Evolutionary conservation across 768 basidiomycete species (phyloP), one percentile per base, ranked within the genome.

Genomic region (Pleurotus sapidus): DNA sequence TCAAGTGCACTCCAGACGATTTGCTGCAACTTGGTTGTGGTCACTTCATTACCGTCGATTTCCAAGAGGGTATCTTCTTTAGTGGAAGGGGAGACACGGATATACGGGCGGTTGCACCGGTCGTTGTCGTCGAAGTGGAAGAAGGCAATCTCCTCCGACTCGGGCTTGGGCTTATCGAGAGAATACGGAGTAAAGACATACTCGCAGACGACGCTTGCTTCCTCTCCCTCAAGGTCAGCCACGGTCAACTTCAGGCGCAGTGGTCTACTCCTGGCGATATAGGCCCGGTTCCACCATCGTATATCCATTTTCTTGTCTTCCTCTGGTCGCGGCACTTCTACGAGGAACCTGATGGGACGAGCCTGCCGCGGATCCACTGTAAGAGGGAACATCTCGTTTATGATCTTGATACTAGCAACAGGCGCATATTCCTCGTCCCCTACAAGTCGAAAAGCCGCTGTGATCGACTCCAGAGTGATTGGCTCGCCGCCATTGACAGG

Each of bases 331-430:
- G 72, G 70, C 37, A 77, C 65, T 3, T 53, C 55, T 4, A 65
- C 68, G 46, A 65, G 60, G 58, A 75, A 73, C 38, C 67, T 65
- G 30, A 74, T 40, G 5, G 59, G 56, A 55, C 61, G 66, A 15
- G 71, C 67, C 49, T 77, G 71, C n/a, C 74, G 71, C 3, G 75
- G 72, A 5, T 75, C 72, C 37, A 77, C 69, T 5, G 71, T 72
- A 18, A 70, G 20, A 0, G 75, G 75, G 14, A 77, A 55, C 37
- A 59, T 38, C 14, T 60, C 9, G 9, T 70, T 65, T 12, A 70
- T 24, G 18, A 72, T 38, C 37, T 71, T 68, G 30, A 69, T 63
- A 7, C 60, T 61, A 42, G 67, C 58, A 11, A 67, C 70, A 7
- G 74, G 70, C 14, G 57, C 48, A 50, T 76, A 75, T 23, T 63